phyloP scores from a whole-genome alignment of 78 protist genomes.

The Dictyostelium brefeldianum region DNA sequence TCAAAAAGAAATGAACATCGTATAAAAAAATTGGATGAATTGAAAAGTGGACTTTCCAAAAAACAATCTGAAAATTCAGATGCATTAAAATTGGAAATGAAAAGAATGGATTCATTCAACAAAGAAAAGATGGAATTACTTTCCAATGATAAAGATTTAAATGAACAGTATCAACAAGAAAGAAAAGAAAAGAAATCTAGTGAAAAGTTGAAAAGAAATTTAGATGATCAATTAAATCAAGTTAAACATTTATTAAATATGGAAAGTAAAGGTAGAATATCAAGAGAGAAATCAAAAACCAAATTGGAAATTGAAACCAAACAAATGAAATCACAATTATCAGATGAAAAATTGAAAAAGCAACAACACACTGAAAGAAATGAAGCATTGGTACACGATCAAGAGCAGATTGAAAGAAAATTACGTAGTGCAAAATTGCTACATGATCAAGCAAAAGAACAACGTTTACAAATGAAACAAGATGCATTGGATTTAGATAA shows the following conservation, averaged over 20 bases:
- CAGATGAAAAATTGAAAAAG: constrained; percentile 20
- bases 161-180: constrained; percentile 11
- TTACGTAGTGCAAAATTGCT: neutral
- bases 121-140: neutral
- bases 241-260: constrained; percentile 33
- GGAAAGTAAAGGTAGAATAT: constrained; percentile 10
- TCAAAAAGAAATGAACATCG: constrained; percentile 28
- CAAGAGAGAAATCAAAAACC: constrained; percentile 38
- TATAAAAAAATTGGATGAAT: constrained; percentile 55
- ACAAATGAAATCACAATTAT: constrained; percentile 21
- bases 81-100: constrained; percentile 1
- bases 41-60: constrained; percentile 15
- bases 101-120: neutral
- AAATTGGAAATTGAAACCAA: constrained; percentile 67
- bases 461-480: neutral
- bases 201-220: constrained; percentile 14
- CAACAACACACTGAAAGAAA: neutral
- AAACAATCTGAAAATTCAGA: constrained; percentile 19
- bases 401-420: neutral
- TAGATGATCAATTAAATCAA: constrained; percentile 61
- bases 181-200: constrained; percentile 41
- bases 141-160: constrained; percentile 39
- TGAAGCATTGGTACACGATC: neutral
- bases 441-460: neutral
- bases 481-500: constrained; percentile 5